Evolutionary conservation across 2,329 filamentous ascomycete species (phyloP).

Genomic region (Colletotrichum liriopes): DNA sequence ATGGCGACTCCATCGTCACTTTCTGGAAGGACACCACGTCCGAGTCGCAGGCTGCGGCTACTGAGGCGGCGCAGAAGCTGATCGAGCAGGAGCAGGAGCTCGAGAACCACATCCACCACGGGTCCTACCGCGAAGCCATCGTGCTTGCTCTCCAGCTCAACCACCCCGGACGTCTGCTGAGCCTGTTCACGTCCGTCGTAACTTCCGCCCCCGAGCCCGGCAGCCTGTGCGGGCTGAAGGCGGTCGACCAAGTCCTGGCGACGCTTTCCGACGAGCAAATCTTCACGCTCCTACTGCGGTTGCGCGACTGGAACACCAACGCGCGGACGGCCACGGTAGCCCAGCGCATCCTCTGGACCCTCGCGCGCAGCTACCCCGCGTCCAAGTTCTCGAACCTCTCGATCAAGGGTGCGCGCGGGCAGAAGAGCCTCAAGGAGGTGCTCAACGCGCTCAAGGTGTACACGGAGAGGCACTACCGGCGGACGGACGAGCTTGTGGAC

Average conservation of each 20-base stretch:
- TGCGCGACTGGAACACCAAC: constrained; percentile 98
- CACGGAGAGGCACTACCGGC: constrained; percentile 92
- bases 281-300: constrained; percentile 82
- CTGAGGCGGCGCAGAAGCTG: constrained; percentile 81
- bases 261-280: constrained; percentile 88
- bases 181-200: constrained; percentile 86
- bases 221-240: constrained; percentile 75
- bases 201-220: constrained; percentile 73
- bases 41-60: constrained; percentile 82
- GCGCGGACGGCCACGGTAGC: constrained; percentile 88
- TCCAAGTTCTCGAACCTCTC: constrained; percentile 81
- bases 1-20: constrained; percentile 91
- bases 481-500: constrained; percentile 90
- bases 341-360: constrained; percentile 84
- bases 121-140: constrained; percentile 94
- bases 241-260: constrained; percentile 88
- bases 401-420: constrained; percentile 69
- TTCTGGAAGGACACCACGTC: constrained; percentile 96
- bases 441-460: constrained; percentile 90
- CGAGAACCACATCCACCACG: constrained; percentile 90
- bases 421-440: constrained; percentile 84
- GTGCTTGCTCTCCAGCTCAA: constrained; percentile 93
- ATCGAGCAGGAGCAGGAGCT: constrained; percentile 96
- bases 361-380: constrained; percentile 87
- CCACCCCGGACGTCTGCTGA: constrained; percentile 89